Percentiles rank a stretch among this genome's conserved stretches.
These are phyloP conservation scores for Rhodotorula paludigena DNA, from an alignment of 768 basidiomycete species.

Conservation along the genomic window DNA sequence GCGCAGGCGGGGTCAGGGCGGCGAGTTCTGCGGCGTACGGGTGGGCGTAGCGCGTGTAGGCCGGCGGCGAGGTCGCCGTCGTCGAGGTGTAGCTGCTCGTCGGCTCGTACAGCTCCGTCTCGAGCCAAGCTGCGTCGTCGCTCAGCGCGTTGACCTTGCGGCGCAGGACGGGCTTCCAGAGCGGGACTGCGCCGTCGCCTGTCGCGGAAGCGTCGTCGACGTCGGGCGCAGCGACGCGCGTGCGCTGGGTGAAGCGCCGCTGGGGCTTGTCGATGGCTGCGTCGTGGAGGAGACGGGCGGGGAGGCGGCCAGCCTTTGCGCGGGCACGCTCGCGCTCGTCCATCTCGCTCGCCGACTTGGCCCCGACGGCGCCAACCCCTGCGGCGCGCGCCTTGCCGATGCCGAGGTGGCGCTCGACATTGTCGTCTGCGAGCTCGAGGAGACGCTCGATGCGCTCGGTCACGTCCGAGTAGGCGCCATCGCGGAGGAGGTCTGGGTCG, in stretches of 20 bases:
- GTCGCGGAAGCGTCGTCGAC: conserved; percentile 16
- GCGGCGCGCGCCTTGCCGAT: conserved; percentile 54
- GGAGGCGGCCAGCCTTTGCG: conserved; percentile 12
- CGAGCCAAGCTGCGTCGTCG: conserved; percentile 54
- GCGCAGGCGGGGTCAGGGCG: conserved; percentile 1
- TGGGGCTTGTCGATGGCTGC: conserved; percentile 77
- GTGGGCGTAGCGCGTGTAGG: conserved; percentile 32
- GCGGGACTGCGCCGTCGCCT: conserved; percentile 48
- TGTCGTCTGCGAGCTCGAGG: conserved; percentile 77
- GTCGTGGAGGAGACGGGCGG: conserved; percentile 60
- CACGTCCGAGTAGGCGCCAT: conserved; percentile 69
- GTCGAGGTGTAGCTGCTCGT: conserved; percentile 10
- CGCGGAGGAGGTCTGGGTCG: conserved; percentile 66
- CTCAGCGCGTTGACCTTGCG: conserved; percentile 76
- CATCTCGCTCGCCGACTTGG: conserved; percentile 39
- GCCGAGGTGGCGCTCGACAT: conserved; percentile 72
- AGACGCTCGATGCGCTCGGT: conserved; percentile 81
- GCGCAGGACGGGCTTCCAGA: conserved; percentile 65
- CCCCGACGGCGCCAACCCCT: conserved; percentile 5
- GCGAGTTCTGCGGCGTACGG: conserved; percentile 35
- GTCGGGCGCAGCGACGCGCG: conserved; percentile 21
- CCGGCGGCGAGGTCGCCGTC: conserved; percentile 15
- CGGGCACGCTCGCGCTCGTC: neutral
- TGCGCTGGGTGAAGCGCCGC: conserved; percentile 59
- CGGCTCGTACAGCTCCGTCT: conserved; percentile 52